phyloP scores from a whole-genome alignment of 73 alveolate genomes.

The Strombidium stylifer region DNA sequence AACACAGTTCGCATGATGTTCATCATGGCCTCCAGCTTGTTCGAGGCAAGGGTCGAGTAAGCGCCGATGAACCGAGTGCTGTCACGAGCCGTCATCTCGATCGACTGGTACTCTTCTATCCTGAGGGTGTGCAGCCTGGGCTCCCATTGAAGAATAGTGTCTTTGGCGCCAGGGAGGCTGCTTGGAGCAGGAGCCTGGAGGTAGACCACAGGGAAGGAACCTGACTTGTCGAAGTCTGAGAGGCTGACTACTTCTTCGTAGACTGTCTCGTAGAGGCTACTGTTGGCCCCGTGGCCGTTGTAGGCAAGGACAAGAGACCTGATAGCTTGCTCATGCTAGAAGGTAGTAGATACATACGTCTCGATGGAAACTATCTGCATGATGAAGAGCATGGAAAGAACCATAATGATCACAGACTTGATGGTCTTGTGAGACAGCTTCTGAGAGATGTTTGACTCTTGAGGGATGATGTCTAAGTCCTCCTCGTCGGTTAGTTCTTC shows the following conservation, averaged over 20 bases:
- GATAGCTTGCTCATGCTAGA: neutral
- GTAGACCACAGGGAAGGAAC: constrained; percentile 16
- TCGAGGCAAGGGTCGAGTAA: neutral
- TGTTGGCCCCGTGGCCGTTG: neutral
- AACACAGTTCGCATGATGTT: constrained; percentile 51
- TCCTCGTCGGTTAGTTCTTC: constrained; percentile 8
- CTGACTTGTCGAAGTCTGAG: neutral
- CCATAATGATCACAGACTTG: constrained; percentile 39
- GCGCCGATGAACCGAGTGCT: neutral
- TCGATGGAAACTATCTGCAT: no score
- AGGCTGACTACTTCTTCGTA: no score
- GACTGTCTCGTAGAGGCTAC: no score
- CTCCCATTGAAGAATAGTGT: neutral
- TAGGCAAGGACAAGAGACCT: neutral
- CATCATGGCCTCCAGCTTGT: neutral
- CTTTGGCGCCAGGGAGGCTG: constrained; percentile 1
- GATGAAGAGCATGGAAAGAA: constrained; percentile 47
- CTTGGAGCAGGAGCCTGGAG: constrained; percentile 23
- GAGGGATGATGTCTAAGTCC: constrained; percentile 34
- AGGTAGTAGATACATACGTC: no score
- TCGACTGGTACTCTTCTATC: neutral
- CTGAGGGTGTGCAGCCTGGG: constrained; percentile 13
- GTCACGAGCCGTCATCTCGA: neutral
- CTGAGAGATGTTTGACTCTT: constrained; percentile 39
- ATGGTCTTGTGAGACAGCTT: constrained; percentile 45